Conservation (phyloP, 1,139 yeast genomes). For the Blastobotrys buckinghamii region DNA sequence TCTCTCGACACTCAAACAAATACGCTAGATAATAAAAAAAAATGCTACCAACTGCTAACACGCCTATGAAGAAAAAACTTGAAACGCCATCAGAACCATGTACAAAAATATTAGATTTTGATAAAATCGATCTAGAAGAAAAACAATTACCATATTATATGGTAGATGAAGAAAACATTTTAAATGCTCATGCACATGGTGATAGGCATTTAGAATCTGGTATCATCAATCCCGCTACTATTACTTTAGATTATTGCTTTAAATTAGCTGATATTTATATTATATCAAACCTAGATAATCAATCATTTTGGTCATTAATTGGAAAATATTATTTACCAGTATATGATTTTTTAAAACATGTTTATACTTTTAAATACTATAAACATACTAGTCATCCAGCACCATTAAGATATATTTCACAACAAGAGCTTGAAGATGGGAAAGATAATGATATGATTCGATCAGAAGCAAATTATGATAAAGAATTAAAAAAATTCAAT, state of each 20-base stretch:
- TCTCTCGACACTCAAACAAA: too few species aligned
- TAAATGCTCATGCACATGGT: neutral
- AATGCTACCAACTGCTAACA: too few species aligned
- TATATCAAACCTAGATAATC: neutral
- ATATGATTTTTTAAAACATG: too few species aligned
- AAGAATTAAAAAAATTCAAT: neutral
- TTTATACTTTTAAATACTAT: neutral
- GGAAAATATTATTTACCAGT: neutral
- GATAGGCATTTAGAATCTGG: neutral
- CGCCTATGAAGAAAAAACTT: too few species aligned
- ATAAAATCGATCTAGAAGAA: too few species aligned
- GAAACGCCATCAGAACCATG: too few species aligned
- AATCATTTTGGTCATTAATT: neutral
- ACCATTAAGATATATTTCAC: neutral
- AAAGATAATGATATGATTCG: too few species aligned
- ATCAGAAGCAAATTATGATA: neutral
- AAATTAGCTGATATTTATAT: neutral
- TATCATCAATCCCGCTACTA: neutral
- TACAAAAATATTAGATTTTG: too few species aligned
- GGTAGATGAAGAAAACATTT: neutral
- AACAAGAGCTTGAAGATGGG: neutral
- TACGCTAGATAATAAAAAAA: too few species aligned
- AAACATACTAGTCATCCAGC: neutral
- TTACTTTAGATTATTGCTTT: neutral
- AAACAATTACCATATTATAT: too few species aligned